These are phyloP conservation scores for Calamus simplicifolius DNA, from an alignment of 176 grass and related monocot genomes.

Conservation along the genomic window DNA sequence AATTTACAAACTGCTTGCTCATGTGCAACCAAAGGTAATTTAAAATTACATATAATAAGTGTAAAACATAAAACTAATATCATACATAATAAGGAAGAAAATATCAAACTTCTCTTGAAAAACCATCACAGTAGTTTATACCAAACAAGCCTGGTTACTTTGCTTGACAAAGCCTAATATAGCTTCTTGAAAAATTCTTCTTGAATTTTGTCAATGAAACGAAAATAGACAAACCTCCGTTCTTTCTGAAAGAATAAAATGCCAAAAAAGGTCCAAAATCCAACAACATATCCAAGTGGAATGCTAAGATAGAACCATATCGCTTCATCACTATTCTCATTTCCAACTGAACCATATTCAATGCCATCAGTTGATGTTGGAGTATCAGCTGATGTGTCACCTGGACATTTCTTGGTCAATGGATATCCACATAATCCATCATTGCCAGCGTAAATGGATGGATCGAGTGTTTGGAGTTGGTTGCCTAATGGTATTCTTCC, in stretches of 20 bases:
- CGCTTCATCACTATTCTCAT: not conserved
- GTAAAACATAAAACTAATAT: no score
- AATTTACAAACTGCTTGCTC: no score
- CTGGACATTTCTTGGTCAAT: constrained; percentile 24
- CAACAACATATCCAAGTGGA: not conserved
- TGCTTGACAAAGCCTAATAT: no score
- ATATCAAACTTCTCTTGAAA: no score
- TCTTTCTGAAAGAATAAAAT: not conserved
- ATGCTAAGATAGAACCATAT: not conserved
- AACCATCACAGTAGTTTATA: no score
- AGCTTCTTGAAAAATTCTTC: not conserved
- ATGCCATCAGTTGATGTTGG: no score
- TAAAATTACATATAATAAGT: no score
- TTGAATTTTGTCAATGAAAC: not conserved
- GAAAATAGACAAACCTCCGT: not conserved
- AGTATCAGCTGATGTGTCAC: not conserved
- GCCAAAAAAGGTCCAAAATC: not conserved
- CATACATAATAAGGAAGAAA: no score
- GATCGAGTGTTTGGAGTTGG: constrained; percentile 48
- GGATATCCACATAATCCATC: constrained; percentile 48
- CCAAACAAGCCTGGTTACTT: no score
- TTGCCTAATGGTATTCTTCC: constrained; percentile 43
- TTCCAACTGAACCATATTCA: no score
- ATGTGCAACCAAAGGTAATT: no score
- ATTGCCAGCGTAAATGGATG: constrained; percentile 40